Evolutionary conservation across 2,329 filamentous ascomycete genomes (phyloP), one percentile per base, ranked within the genome.

Genomic region (Cordyceps tenuipes): DNA sequence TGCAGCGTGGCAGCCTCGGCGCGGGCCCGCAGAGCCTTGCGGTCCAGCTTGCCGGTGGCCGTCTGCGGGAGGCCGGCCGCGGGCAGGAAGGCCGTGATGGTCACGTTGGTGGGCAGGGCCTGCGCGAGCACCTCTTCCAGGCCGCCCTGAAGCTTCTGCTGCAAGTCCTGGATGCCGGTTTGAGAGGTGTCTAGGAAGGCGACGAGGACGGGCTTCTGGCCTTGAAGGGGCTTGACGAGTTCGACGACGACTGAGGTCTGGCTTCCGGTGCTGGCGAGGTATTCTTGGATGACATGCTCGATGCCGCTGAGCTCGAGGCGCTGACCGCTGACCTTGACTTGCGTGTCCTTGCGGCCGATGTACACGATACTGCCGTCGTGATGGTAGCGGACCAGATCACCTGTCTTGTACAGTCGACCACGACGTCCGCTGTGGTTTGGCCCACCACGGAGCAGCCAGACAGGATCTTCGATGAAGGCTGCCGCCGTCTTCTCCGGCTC

Each of bases 241-340:
- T 55, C 51, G 34, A 50, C 58, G 12, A 56, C 58, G 34, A 60
- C 58, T 8, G 39, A 36, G 36, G 15, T 43, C n/a, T 48, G 23
- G 39, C 23, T 51, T 9, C 15, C 50, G 10, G 44, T 31, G 49
- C 34, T 41, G 29, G 57, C n/a, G 17, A 60, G 41, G 8, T 36
- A 47, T 21, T 60, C 31, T 1, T 60, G 49, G 13, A 54, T 46
- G 12, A 52, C 19, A 17, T 59, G 48, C 29, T 62, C 57, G 13
- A 60, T 34, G 15, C 59, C 57, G 9, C 51, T 57, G 1, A 78
- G 69, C 68, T 78, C 83, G 59, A 80, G 71, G 58, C 79, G 67
- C 60, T 76, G 82, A 47, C 83, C 83, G 36, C 76, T 73, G 12
- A 83, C 66, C 65, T 83, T 83, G 49, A 83, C 73, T 65, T 83